Conservation (phyloP, 2,329 filamentous ascomycete genomes). For the Pseudogymnoascus sp. region DNA sequence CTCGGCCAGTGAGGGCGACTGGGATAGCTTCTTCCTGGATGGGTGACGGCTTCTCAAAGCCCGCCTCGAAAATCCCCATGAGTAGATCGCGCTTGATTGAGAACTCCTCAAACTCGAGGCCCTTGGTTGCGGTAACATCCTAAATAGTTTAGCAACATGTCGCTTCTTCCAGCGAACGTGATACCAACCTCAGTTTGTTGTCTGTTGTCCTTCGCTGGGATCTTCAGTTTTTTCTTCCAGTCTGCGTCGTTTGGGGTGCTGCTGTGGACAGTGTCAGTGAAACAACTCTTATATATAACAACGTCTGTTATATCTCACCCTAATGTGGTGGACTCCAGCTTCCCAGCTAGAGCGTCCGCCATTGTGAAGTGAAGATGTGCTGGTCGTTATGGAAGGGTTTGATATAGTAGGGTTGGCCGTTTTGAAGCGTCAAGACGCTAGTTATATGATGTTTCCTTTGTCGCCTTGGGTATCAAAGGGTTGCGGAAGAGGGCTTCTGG, state of each 20-base stretch:
- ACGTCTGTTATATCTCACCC: conserved; percentile 33
- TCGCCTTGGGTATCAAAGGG: conserved; percentile 4
- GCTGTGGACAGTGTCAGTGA: conserved; percentile 38
- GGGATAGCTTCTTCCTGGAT: conserved; percentile 99
- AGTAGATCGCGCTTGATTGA: conserved; percentile 88
- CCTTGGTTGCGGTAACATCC: conserved; percentile 98
- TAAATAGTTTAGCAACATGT: conserved; percentile 30
- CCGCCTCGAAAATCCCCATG: conserved; percentile 99
- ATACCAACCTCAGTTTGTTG: conserved; percentile 67
- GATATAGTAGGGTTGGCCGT: not conserved
- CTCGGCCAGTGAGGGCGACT: conserved; percentile 87
- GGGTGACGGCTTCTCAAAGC: conserved; percentile 96
- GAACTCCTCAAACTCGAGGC: conserved; percentile 95
- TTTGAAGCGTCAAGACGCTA: not conserved
- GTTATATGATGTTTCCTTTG: conserved; percentile 2
- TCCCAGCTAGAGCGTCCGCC: conserved; percentile 42
- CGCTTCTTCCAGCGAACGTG: conserved; percentile 6
- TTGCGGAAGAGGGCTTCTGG: conserved; percentile 1
- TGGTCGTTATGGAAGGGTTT: not conserved
- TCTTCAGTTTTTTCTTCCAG: conserved; percentile 67
- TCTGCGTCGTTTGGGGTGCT: conserved; percentile 45
- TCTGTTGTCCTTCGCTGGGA: conserved; percentile 66
- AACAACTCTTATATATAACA: conserved; percentile 26
- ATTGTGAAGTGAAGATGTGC: conserved; percentile 26
- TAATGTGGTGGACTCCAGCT: conserved; percentile 47